Evolutionary conservation across 1,284 basidiomycete genomes (phyloP), one percentile per base, ranked within the genome.

Genomic region (Trametes polyzona): DNA sequence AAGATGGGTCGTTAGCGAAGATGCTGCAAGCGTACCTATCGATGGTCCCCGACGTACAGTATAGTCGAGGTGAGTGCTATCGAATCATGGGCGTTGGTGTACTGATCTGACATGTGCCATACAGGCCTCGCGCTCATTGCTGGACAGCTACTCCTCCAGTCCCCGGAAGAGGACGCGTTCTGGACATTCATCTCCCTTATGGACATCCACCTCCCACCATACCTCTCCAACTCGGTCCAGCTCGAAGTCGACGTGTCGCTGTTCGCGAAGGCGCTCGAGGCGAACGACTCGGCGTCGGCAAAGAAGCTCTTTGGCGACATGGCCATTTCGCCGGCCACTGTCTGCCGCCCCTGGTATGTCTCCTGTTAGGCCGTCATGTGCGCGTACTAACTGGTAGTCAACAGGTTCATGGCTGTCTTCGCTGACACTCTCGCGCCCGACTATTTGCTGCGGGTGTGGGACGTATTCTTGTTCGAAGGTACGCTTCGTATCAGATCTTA

Each of bases 81-180:
- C 26, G 21, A 16, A n/a, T n/a, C 32, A 16, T 33, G 23, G 6
- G 7, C 16, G 42, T 14, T 26, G 37, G 43, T 37, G 21, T 2
- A 12, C 42, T 23, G 59, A 21, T 37, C 67, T 24, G 68, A 67
- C 11, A 49, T 17, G 29, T 16, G 2, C 3, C 4, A 16, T 66
- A 55, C 69, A 88, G 92, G 90, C 9, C 78, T 97, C 57, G 85
- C 88, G 3, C 75, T 86, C 16, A 83, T 97, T 47, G 87, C 87
- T 10, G 93, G 91, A 0, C 86, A 92, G 53, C 74, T 96, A 24
- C 74, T 97, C 0, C 77, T 93, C 26, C 88, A 94, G 57, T 87
- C 92, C 1, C 92, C 90, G 0, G 91, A 95, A 59, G 94, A 97
- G 71, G 93, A 96, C 61, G 91, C 93, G 0, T 98, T 98, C 70